Evolutionary conservation across 495 filamentous ascomycete genomes (phyloP).

Genomic region (Daldinia loculata): DNA sequence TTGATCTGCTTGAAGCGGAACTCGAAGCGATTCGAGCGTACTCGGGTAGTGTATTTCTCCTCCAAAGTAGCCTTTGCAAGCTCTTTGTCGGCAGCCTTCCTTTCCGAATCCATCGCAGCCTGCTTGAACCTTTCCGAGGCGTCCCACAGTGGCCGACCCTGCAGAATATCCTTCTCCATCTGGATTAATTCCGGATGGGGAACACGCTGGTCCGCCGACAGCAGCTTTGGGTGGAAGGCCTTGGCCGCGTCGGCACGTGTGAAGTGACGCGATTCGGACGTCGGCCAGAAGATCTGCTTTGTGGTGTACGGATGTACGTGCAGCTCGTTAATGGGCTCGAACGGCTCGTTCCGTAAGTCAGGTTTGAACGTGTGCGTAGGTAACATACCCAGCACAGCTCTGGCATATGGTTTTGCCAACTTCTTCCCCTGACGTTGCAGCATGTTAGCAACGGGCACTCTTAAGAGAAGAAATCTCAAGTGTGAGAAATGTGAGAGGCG

Average conservation of each 20-base stretch:
- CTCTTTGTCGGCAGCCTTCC: slow-evolving; percentile 48
- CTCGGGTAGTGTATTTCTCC: slow-evolving; percentile 57
- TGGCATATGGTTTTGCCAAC: slow-evolving; percentile 77
- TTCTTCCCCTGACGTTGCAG: slow-evolving; percentile 70
- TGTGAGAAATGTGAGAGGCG: slow-evolving; percentile 17
- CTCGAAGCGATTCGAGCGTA: slow-evolving; percentile 67
- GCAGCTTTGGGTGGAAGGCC: slow-evolving; percentile 75
- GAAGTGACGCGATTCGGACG: slow-evolving; percentile 88
- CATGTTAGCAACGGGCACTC: slow-evolving; percentile 9
- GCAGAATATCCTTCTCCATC: slow-evolving; percentile 61
- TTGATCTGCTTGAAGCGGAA: slow-evolving; percentile 78
- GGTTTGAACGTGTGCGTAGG: slow-evolving; percentile 56
- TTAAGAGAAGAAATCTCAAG: slow-evolving; percentile 12
- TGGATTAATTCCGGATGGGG: slow-evolving; percentile 86
- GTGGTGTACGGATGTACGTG: slow-evolving; percentile 80
- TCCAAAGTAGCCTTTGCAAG: slow-evolving; percentile 52
- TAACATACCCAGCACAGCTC: slow-evolving; percentile 82
- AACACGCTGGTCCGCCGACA: slow-evolving; percentile 85
- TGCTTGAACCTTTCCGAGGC: slow-evolving; percentile 51
- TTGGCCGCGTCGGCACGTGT: slow-evolving; percentile 88
- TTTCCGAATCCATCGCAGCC: slow-evolving; percentile 48
- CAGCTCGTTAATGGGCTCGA: slow-evolving; percentile 93
- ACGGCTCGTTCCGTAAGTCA: slow-evolving; percentile 48
- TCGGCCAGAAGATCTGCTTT: slow-evolving; percentile 88
- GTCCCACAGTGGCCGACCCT: slow-evolving; percentile 45